Conservation (phyloP, 805 yeast species). For the Dipodascopsis tothii region DNA sequence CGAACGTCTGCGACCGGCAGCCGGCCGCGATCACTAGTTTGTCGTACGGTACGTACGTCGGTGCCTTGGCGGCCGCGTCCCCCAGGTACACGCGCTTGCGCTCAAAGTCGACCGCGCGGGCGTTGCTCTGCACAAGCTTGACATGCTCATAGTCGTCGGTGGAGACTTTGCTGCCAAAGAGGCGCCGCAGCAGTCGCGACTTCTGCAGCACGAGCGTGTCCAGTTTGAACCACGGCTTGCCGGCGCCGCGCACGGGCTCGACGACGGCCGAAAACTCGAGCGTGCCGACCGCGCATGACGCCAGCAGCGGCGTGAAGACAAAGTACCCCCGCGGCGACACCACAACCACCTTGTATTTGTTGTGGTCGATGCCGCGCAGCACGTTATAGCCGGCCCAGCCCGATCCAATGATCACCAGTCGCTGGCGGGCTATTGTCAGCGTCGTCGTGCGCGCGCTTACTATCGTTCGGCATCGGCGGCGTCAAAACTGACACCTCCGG, state of each 20-base stretch:
- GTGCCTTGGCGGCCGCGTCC: not conserved
- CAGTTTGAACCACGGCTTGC: conserved; percentile 39
- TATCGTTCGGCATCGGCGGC: no score
- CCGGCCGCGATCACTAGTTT: conserved; percentile 62
- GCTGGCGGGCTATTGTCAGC: not conserved
- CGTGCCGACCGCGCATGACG: conserved; percentile 66
- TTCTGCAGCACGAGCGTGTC: no score
- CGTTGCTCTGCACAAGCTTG: not conserved
- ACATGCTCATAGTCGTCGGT: no score
- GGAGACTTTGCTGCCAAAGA: no score
- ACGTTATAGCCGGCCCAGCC: conserved; percentile 68
- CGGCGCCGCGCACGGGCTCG: conserved; percentile 55
- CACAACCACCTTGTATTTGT: conserved; percentile 57
- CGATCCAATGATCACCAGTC: conserved; percentile 52
- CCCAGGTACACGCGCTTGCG: not conserved
- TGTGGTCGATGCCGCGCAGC: conserved; percentile 44
- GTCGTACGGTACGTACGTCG: conserved; percentile 30
- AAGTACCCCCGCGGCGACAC: conserved; percentile 64
- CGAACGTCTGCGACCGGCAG: conserved; percentile 59
- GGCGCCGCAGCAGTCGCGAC: no score
- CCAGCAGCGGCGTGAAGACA: conserved; percentile 61
- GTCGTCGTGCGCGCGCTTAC: no score
- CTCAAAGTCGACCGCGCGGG: not conserved
- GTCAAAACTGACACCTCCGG: no score
- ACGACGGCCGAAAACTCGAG: conserved; percentile 54